Evolutionary conservation across 2,329 filamentous ascomycete species (phyloP).

Genomic region (Pseudogymnoascus sp.): DNA sequence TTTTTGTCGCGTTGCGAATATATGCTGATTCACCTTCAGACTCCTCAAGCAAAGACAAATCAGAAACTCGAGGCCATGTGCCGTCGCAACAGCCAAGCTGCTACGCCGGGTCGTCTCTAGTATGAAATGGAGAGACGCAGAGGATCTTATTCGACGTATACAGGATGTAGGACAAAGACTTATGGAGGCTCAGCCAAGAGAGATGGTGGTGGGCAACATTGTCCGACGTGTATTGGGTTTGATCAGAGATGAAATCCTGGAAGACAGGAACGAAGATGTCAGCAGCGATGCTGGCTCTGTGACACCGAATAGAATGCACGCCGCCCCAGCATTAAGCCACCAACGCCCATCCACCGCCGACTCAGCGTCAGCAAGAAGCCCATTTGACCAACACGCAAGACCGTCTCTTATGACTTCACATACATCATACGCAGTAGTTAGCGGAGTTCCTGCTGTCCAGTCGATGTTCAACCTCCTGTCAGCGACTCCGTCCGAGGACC

Average conservation of each 20-base stretch:
- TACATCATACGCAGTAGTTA: conserved; percentile 54
- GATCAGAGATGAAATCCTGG: conserved; percentile 83
- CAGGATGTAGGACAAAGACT: conserved; percentile 70
- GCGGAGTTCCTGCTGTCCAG: conserved; percentile 44
- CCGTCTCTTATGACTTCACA: conserved; percentile 56
- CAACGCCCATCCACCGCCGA: not conserved
- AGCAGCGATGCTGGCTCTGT: conserved; percentile 25
- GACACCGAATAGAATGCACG: conserved; percentile 22
- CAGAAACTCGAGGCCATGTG: conserved; percentile 77
- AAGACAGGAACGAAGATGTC: conserved; percentile 59
- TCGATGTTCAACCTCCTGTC: conserved; percentile 87
- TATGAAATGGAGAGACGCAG: conserved; percentile 69
- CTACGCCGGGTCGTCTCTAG: conserved; percentile 79
- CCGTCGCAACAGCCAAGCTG: conserved; percentile 82
- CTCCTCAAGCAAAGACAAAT: conserved; percentile 90
- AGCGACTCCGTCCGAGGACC: conserved; percentile 49
- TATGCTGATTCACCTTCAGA: conserved; percentile 29
- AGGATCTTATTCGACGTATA: conserved; percentile 71
- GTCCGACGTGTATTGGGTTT: conserved; percentile 82
- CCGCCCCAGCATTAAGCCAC: conserved; percentile 13
- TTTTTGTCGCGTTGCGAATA: conserved; percentile 14
- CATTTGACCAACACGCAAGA: conserved; percentile 29
- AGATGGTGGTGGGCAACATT: conserved; percentile 91
- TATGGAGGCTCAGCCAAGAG: conserved; percentile 75
- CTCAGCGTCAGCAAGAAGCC: not conserved